Percentiles rank a stretch among this genome's conserved stretches.
phyloP scores from a whole-genome alignment of 192 early-diverging fungal species.

The Gigaspora rosea region DNA sequence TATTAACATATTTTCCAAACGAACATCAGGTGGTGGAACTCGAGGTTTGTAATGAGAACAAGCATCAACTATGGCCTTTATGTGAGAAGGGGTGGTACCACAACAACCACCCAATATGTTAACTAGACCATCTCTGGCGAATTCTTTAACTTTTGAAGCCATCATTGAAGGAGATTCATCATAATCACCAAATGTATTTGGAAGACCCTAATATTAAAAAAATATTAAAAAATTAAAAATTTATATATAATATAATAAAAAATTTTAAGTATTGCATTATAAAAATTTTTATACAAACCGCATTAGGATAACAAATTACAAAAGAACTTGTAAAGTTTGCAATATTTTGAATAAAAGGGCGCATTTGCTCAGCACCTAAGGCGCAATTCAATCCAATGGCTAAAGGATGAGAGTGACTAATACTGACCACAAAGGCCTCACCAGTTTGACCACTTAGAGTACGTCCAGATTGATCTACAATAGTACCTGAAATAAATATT shows the following conservation, averaged over 20 bases:
- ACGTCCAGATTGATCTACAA: slow-evolving; percentile 95
- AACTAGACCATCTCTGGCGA: slow-evolving; percentile 90
- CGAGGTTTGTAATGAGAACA: slow-evolving; percentile 79
- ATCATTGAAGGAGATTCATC: slow-evolving; percentile 87
- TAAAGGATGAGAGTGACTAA: slow-evolving; percentile 75
- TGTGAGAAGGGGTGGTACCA: slow-evolving; percentile 94
- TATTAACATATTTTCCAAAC: slow-evolving; percentile 72
- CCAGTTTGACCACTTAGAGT: slow-evolving; percentile 97
- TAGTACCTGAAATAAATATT: slow-evolving; percentile 86
- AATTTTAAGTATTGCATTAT: neutral
- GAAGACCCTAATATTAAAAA: slow-evolving; percentile 64
- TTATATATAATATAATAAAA: neutral
- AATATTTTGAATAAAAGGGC: slow-evolving; percentile 92
- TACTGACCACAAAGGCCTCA: slow-evolving; percentile 90
- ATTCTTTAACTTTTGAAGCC: slow-evolving; percentile 81
- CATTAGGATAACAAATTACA: slow-evolving; percentile 95
- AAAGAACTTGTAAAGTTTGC: slow-evolving; percentile 78
- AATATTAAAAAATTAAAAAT: neutral
- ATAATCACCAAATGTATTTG: slow-evolving; percentile 97
- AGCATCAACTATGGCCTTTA: slow-evolving; percentile 78
- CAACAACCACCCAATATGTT: slow-evolving; percentile 98
- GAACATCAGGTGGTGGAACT: slow-evolving; percentile 67
- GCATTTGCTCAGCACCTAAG: slow-evolving; percentile 90
- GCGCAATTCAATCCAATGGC: slow-evolving; percentile 93
- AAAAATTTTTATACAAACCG: slow-evolving; percentile 44